Evolutionary conservation across 106 monocot genomes (phyloP).

Genomic region (Acanthochlamys bracteata): DNA sequence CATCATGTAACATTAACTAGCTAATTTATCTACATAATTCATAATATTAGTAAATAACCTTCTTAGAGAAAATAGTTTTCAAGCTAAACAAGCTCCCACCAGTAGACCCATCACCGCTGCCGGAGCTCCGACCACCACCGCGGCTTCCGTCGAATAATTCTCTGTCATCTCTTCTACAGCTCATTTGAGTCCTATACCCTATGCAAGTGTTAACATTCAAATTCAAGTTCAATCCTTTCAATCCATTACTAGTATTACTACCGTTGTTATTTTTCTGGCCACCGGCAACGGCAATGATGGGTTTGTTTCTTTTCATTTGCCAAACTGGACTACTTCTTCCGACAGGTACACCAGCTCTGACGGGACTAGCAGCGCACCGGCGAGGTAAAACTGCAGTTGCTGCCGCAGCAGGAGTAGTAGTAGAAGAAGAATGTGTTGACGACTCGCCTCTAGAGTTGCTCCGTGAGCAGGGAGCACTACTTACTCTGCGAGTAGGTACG

Average conservation of each 20-base stretch:
- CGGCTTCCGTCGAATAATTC: not conserved
- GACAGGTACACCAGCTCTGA: conserved; percentile 36
- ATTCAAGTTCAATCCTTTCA: conserved; percentile 33
- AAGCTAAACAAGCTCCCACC: conserved; percentile 40
- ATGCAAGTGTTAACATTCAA: conserved; percentile 52
- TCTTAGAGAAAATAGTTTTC: conserved; percentile 65
- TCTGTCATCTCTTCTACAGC: conserved; percentile 28
- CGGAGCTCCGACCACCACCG: conserved; percentile 7
- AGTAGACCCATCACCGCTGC: not conserved
- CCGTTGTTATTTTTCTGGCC: not conserved
- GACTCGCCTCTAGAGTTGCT: conserved; percentile 74
- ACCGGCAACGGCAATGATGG: not conserved
- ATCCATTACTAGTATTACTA: conserved; percentile 11
- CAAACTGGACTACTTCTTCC: conserved; percentile 66
- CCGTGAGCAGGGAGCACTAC: conserved; percentile 88
- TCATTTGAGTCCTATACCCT: conserved; percentile 26
- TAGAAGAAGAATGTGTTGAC: not conserved
- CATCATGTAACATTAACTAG: not conserved
- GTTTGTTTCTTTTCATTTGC: conserved; percentile 21
- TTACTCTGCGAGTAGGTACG: conserved; percentile 25
- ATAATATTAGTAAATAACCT: conserved; percentile 35
- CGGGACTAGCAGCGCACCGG: conserved; percentile 32
- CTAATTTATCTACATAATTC: not conserved
- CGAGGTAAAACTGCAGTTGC: conserved; percentile 6
- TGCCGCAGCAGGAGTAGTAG: conserved; percentile 1